A percentile compares a stretch with the other conserved stretches of the same genome.
These are phyloP conservation scores for Phaffia rhodozyma DNA, from an alignment of 1,284 basidiomycete species.

Conservation along the genomic window DNA sequence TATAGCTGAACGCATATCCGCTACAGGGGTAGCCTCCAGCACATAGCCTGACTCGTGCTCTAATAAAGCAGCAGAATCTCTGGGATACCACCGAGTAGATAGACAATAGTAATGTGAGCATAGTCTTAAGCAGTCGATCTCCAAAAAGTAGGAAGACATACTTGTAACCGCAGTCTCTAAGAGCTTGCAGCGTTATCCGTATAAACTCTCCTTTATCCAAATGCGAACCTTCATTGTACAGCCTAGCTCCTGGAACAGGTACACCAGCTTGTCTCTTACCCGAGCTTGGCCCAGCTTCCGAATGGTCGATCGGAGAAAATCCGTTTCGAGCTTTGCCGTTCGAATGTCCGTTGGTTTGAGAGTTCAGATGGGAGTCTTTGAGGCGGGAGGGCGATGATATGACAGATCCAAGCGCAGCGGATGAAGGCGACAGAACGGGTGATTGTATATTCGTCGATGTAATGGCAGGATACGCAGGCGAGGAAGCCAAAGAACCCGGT, in stretches of 20 bases:
- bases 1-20: conserved; percentile 69
- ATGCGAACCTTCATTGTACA: neutral
- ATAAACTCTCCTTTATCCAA: conserved; percentile 84
- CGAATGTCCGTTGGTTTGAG: too few species aligned
- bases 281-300: too few species aligned
- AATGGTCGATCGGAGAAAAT: too few species aligned
- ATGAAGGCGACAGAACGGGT: too few species aligned
- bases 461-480: too few species aligned
- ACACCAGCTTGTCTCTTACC: neutral
- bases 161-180: conserved; percentile 87
- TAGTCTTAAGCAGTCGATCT: neutral
- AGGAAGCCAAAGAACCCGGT: too few species aligned
- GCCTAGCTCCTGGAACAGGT: neutral
- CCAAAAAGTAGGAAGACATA: conserved; percentile 40
- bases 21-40: conserved; percentile 66
- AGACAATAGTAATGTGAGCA: neutral
- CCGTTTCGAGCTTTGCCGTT: too few species aligned
- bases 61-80: conserved; percentile 74
- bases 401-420: too few species aligned
- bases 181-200: conserved; percentile 74
- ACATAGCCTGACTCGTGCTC: conserved; percentile 86
- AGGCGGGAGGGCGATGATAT: too few species aligned
- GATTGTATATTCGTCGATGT: too few species aligned
- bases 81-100: conserved; percentile 30
- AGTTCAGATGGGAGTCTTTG: too few species aligned